Base-by-base conservation (phyloP, 768 basidiomycete genomes). In the Rhizopogon roseolus region DNA sequence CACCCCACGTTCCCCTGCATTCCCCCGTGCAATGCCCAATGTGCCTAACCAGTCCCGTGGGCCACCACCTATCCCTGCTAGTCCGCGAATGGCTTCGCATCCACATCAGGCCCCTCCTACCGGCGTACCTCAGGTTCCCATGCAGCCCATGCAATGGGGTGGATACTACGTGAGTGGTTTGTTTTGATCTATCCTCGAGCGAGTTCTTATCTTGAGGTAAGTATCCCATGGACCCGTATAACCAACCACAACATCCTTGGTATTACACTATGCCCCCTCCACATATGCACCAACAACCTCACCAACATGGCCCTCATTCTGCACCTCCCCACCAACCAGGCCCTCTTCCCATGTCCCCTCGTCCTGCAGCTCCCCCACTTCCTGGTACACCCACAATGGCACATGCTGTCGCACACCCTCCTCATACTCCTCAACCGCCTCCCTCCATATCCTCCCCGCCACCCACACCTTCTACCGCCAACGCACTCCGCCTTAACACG, bases 381-480 rank as follows among this genome's bases (percentile, higher is more conserved):
- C 83, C 87, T 13, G 81, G 80, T 29, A 89, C 88, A 1, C 86
- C 88, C n/a, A 86, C 83, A 1, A 71, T 80, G 52, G 51, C 81
- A 2, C 86, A 85, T 53, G 78, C 86, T 14, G 65, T 79, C 34
- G 78, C 84, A 10, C 65, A 71, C 50, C 62, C 73, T 6, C 58
- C 62, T 6, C 79, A 81, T 60, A 71, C 74, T 11, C 73, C 77
- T 11, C 77, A 82, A 25, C 80, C 79, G 0, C 71, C 78, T 38
- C 69, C 75, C 60, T 60, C 64, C 41, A 66, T 73, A 22, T 70
- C 85, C 10, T 79, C 85, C 0, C 85, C 86, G 3, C 83, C 88
- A 28, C 78, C 85, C 72, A 28, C 68, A 66, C 46, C 74, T 75
- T 25, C 39, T 8, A 40, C 39, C 8, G 39, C 39, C n/a, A 60